Base-by-base conservation (phyloP, 164 flowering plant genomes). In the Berberis thunbergii region DNA sequence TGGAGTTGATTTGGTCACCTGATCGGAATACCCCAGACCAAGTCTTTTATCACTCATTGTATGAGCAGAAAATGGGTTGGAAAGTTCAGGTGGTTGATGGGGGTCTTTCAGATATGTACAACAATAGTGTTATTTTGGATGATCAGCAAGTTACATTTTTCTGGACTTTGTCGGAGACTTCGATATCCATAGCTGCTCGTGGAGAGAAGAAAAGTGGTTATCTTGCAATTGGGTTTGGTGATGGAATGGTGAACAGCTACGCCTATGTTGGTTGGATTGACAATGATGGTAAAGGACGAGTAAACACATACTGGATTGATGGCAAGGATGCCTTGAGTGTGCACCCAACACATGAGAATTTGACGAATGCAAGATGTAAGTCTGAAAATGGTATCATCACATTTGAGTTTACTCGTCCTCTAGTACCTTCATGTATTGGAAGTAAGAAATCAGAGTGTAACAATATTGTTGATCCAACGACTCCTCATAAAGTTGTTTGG, bases 191-290 rank as follows among this genome's bases (percentile, higher is more conserved):
- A 65, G 97, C 99, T 41, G 97, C 85, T 66, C 82, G 96, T 9
- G 91, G 84, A 8, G 99, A 89, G 84, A 94, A 88, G 61, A 91
- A 91, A 74, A 94, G 99, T 76, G 89, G 91, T 39, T 94, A 89
- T 69, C 79, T 94, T 63, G 99, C 99, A 0, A 83, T 94, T 54
- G 97, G 83, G n/a, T 84, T 94, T 64, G 99, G 99, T 45, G 76
- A 81, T 50, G 89, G 79, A 66, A 94, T 94, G 99, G 80, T 83
- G 55, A 80, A 91, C 69, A 91, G 95, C 74, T 94, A 72, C 74
- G 96, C 89, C 13, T 94, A 94, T 75, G 96, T 94, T 48, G 99
- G 91, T 54, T 94, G 99, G 99, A 54, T 94, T 49, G 89, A 94
- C 59, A 73, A 73, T 13, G 67, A 43, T 43, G 96, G 97, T 9